phyloP scores from a whole-genome alignment of 2,329 filamentous ascomycete species.

The Neoarthrinium moseri region DNA sequence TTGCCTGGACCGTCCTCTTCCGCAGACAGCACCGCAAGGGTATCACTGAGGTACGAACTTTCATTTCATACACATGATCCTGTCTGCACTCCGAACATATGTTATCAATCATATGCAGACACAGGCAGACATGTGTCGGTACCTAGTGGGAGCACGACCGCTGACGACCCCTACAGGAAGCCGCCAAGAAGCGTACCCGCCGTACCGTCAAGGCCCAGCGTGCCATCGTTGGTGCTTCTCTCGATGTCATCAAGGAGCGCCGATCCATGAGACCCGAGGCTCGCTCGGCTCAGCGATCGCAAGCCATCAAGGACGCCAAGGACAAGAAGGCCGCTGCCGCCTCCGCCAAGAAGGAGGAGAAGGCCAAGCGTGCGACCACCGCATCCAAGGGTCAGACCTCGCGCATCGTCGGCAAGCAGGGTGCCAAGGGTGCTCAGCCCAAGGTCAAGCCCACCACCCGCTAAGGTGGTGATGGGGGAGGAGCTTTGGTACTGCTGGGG shows the following conservation, averaged over 20 bases:
- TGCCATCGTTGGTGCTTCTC: slow-evolving; percentile 97
- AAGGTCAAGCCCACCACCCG: slow-evolving; percentile 87
- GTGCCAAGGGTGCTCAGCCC: slow-evolving; percentile 81
- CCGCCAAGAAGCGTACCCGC: slow-evolving; percentile 99
- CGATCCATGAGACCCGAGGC: slow-evolving; percentile 92
- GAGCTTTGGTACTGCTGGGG: slow-evolving; percentile 14
- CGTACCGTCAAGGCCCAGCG: slow-evolving; percentile 98
- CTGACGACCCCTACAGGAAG: slow-evolving; percentile 71
- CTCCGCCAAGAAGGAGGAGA: slow-evolving; percentile 97
- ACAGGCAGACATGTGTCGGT: no score
- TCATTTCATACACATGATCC: background rate
- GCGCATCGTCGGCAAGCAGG: slow-evolving; percentile 94
- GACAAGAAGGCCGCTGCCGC: slow-evolving; percentile 91
- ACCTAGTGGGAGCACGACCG: background rate
- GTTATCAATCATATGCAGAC: background rate
- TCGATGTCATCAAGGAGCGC: slow-evolving; percentile 99
- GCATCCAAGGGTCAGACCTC: slow-evolving; percentile 74
- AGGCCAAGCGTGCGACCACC: slow-evolving; percentile 84
- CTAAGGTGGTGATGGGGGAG: slow-evolving; percentile 56
- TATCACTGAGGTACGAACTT: slow-evolving; percentile 93
- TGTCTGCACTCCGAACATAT: background rate
- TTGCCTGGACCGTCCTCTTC: slow-evolving; percentile 98
- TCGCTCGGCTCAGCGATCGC: slow-evolving; percentile 82
- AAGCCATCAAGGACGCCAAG: slow-evolving; percentile 97
- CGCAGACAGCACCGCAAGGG: slow-evolving; percentile 99